Percentiles rank a stretch among this genome's conserved stretches.
Evolutionary conservation across 2,329 filamentous ascomycete genomes (phyloP).

Genomic region (Botryotinia narcissicola): DNA sequence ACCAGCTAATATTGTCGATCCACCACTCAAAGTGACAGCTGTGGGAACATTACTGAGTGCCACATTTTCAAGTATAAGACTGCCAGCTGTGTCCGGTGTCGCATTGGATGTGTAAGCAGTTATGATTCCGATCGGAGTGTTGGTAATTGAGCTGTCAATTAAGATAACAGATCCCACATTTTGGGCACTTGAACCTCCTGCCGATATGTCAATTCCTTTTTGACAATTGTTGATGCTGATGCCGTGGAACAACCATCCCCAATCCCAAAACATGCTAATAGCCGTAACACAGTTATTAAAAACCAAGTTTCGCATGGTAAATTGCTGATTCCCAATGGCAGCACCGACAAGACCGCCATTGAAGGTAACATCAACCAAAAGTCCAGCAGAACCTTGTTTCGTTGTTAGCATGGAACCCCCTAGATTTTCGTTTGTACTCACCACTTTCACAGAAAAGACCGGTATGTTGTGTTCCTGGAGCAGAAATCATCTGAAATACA

Average conservation of each 20-base stretch:
- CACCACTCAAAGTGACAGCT: conserved; percentile 40
- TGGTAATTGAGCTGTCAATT: conserved; percentile 52
- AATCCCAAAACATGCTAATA: conserved; percentile 58
- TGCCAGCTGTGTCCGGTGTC: conserved; percentile 32
- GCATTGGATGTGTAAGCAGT: conserved; percentile 53
- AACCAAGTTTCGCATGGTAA: conserved; percentile 55
- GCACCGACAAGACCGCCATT: conserved; percentile 59
- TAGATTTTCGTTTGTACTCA: conserved; percentile 40
- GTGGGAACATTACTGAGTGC: conserved; percentile 15
- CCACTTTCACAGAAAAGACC: conserved; percentile 59
- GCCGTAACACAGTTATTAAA: conserved; percentile 48
- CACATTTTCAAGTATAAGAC: conserved; percentile 21
- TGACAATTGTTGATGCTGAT: conserved; percentile 52
- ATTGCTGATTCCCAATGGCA: conserved; percentile 64
- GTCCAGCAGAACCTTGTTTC: conserved; percentile 52
- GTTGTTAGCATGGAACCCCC: background rate
- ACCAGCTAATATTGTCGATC: background rate
- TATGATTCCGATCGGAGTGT: conserved; percentile 49
- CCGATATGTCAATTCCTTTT: conserved; percentile 51
- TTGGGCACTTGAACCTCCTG: conserved; percentile 43
- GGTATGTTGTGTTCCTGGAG: conserved; percentile 48
- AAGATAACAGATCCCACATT: conserved; percentile 56
- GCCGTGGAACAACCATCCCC: conserved; percentile 56
- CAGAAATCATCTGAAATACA: conserved; percentile 54
- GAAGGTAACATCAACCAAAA: conserved; percentile 58